Evolutionary conservation across 2,329 filamentous ascomycete species (phyloP).

Genomic region (Cladophialophora carrionii): DNA sequence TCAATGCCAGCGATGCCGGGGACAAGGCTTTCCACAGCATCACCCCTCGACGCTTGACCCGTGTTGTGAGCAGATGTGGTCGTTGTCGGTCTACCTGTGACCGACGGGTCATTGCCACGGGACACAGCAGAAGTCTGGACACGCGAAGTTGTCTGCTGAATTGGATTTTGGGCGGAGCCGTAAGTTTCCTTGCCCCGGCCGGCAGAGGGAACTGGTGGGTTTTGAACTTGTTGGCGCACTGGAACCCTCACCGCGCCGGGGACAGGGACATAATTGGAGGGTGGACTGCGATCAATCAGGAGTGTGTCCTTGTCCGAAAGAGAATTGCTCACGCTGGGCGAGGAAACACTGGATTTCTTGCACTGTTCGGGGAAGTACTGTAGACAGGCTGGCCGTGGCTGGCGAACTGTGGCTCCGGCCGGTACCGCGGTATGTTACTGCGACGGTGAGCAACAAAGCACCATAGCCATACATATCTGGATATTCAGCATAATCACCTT

Average conservation of each 20-base stretch:
- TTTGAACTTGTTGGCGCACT: neutral
- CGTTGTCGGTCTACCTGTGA: neutral
- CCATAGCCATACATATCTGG: no score
- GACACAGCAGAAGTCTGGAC: neutral
- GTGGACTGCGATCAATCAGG: neutral
- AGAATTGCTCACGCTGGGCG: neutral
- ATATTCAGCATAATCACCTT: neutral
- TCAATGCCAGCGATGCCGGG: neutral
- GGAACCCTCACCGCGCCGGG: neutral
- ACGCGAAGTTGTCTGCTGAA: neutral
- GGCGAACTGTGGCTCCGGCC: neutral
- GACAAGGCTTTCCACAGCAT: neutral
- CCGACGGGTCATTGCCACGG: neutral
- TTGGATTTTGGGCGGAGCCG: neutral
- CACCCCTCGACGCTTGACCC: neutral
- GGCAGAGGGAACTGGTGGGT: neutral
- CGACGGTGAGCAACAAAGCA: neutral
- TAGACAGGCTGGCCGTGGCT: neutral
- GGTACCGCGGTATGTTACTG: neutral
- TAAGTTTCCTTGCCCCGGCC: neutral
- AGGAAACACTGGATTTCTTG: neutral
- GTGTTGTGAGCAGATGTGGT: neutral
- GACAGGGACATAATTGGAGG: neutral
- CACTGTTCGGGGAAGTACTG: neutral
- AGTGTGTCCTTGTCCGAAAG: neutral